Evolutionary conservation across 495 filamentous ascomycete species (phyloP), one percentile per base, ranked within the genome.

Genomic region (Tuber indicum): DNA sequence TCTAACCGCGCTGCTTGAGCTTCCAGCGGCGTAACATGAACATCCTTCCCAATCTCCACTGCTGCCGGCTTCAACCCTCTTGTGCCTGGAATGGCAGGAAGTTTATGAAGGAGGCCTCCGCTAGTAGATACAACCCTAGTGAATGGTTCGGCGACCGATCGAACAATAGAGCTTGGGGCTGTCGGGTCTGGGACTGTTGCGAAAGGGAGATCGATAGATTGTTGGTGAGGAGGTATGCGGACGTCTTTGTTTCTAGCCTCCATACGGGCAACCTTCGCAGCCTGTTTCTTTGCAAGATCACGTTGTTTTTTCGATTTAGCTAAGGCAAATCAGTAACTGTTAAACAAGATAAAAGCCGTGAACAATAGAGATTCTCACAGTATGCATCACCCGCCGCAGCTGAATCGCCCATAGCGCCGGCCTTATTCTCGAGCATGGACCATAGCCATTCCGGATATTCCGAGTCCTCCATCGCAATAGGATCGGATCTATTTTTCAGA

Each of bases 361-460:
- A 66, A 46, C 36, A 44, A 49, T 46, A 49, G 78, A 41, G 49
- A 42, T 75, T 86, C 92, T 78, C 90, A 97, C 94, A 93, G 84
- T 91, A 93, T 58, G 90, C 85, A 85, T 92, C 90, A 17, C 88
- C 90, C 14, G 83, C 87, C 4, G 87, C 86, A 32, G 84, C 85
- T 21, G 85, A 85, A 16, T 77, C 85, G 9, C 77, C 84, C 2
- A 78, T 82, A 16, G 79, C 83, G 2, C 78, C 81, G 52, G 87
- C 87, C 81, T 87, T 87, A 14, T 76, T 83, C 26, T 89, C 89
- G 41, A 98, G 86, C 78, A 94, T 88, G 0, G 82, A 85, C 96
- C 96, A 99, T 74, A 99, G 86, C 96, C 96, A 99, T 19, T 87
- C 88, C 23, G 96, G 96, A 86, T 99, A 99, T 74, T 93, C 94